A percentile compares a stretch with the other conserved stretches of the same genome.
Conservation (phyloP, 306 rosid species). For the Lathyrus sativus region DNA sequence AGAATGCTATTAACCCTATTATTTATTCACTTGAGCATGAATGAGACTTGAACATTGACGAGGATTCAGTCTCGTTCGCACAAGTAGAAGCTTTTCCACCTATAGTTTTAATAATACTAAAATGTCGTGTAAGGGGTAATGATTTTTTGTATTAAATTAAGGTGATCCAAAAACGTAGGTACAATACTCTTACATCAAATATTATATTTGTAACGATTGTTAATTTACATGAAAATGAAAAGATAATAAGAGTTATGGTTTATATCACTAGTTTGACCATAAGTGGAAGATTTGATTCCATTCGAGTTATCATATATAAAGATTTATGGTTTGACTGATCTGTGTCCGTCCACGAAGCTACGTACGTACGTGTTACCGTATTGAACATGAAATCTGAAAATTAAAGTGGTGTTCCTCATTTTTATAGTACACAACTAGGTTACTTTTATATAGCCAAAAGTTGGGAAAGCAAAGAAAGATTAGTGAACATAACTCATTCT, state of each 20-base stretch:
- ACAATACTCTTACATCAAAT: background rate
- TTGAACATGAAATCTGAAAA: conserved; percentile 11
- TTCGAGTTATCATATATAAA: background rate
- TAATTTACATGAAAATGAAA: background rate
- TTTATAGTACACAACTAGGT: background rate
- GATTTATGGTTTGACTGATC: conserved; percentile 26
- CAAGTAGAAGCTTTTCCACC: too few species aligned
- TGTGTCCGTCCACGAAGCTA: background rate
- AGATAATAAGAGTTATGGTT: conserved; percentile 14
- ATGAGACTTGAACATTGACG: too few species aligned
- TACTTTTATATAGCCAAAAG: background rate
- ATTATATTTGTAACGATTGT: background rate
- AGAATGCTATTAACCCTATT: too few species aligned
- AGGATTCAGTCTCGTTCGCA: too few species aligned
- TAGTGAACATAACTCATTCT: conserved; percentile 1
- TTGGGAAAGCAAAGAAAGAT: background rate
- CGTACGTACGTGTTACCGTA: background rate
- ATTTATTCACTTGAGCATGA: too few species aligned
- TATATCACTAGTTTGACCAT: conserved; percentile 38
- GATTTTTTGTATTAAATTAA: background rate
- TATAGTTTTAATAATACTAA: too few species aligned
- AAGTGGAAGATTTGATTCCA: conserved; percentile 28
- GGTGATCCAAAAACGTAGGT: background rate
- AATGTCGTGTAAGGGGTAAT: too few species aligned
- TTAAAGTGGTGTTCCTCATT: background rate